Evolutionary conservation across 495 filamentous ascomycete genomes (phyloP).

Genomic region (Aspergillus taichungensis): DNA sequence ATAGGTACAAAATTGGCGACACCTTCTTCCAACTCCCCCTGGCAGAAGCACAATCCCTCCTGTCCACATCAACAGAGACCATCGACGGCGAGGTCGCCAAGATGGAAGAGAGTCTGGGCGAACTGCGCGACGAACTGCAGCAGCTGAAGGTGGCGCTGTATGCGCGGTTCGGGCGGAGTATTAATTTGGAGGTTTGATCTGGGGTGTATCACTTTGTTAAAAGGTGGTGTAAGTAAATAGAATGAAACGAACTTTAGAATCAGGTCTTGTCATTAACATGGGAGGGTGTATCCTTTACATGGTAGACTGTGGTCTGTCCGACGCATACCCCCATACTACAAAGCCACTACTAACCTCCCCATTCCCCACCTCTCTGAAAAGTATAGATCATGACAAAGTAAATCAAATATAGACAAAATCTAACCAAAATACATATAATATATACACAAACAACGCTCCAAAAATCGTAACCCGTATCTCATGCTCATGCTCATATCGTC

Average conservation of each 20-base stretch:
- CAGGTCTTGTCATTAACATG: too few species aligned
- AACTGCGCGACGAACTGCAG: slow-evolving; percentile 74
- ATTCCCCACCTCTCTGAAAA: too few species aligned
- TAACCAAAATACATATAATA: not conserved
- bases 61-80: slow-evolving; percentile 57
- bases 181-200: slow-evolving; percentile 82
- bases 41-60: slow-evolving; percentile 73
- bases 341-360: too few species aligned
- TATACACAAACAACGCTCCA: not conserved
- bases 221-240: too few species aligned
- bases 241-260: too few species aligned
- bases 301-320: too few species aligned
- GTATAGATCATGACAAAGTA: too few species aligned
- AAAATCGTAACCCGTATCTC: too few species aligned
- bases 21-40: slow-evolving; percentile 83
- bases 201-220: not conserved
- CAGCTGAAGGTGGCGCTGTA: slow-evolving; percentile 85
- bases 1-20: slow-evolving; percentile 93
- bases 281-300: not conserved
- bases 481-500: too few species aligned
- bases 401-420: too few species aligned
- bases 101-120: slow-evolving; percentile 66
- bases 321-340: too few species aligned
- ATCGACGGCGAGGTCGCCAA: slow-evolving; percentile 67
- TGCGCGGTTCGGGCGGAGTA: slow-evolving; percentile 86